Evolutionary conservation across 805 yeast species (phyloP).

Genomic region (Ogataea degrootiae): DNA sequence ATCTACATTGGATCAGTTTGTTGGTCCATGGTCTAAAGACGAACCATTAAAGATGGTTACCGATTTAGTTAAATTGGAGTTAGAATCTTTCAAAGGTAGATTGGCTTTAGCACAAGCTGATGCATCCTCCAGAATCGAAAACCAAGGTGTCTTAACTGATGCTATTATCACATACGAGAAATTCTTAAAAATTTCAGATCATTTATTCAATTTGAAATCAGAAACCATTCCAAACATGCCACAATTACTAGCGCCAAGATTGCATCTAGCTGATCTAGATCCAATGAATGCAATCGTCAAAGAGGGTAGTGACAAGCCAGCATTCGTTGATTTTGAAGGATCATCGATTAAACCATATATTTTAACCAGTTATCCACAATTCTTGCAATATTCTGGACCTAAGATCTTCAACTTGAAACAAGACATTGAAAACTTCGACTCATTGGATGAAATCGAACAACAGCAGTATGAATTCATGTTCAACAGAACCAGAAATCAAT

Average conservation of each 20-base stretch:
- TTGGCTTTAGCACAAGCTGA: constrained; percentile 52
- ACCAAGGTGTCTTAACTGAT: constrained; percentile 38
- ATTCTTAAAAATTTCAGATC: constrained; percentile 50
- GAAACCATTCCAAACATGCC: constrained; percentile 56
- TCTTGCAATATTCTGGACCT: constrained; percentile 83
- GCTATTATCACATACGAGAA: constrained; percentile 61
- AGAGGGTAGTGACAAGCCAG: constrained; percentile 35
- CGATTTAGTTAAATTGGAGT: constrained; percentile 61
- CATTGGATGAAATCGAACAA: constrained; percentile 66
- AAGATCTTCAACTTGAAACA: constrained; percentile 72
- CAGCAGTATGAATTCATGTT: constrained; percentile 83
- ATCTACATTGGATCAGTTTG: constrained; percentile 40
- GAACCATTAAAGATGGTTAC: constrained; percentile 59
- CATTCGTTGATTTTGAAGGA: constrained; percentile 78
- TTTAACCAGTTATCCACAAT: constrained; percentile 73
- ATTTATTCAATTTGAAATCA: constrained; percentile 51
- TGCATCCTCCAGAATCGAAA: constrained; percentile 40
- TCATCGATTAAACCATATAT: constrained; percentile 76
- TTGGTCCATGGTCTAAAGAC: constrained; percentile 74
- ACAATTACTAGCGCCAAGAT: constrained; percentile 65
- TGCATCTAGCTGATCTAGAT: constrained; percentile 79
- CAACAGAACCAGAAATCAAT: constrained; percentile 86
- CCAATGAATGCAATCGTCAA: constrained; percentile 76
- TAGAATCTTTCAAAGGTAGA: constrained; percentile 54
- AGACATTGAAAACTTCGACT: constrained; percentile 67